Percentiles rank a stretch among this genome's conserved stretches.
phyloP scores from a whole-genome alignment of 176 grass and related monocot genomes.

The Elaeis guineensis region DNA sequence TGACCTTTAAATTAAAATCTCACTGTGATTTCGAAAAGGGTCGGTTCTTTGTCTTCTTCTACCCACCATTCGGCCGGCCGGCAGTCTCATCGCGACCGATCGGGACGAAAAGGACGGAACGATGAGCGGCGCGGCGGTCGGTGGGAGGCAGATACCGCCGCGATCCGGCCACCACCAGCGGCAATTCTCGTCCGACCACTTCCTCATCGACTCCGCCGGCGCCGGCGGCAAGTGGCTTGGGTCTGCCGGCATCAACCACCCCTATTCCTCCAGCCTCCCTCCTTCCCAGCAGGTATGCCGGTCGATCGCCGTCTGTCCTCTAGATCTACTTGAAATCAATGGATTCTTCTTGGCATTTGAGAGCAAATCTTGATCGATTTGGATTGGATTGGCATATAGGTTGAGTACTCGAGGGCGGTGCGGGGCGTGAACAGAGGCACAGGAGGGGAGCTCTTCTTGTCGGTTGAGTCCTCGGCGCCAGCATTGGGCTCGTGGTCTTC shows the following conservation, averaged over 20 bases:
- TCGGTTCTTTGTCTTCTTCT: too few species aligned
- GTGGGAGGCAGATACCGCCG: slow-evolving; percentile 22
- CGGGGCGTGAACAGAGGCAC: slow-evolving; percentile 42
- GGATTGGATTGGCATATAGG: not conserved
- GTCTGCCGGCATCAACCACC: not conserved
- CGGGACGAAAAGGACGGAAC: not conserved
- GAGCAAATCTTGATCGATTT: too few species aligned
- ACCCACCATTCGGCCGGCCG: too few species aligned
- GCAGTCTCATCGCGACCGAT: too few species aligned
- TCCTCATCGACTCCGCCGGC: slow-evolving; percentile 52
- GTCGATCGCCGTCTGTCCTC: not conserved
- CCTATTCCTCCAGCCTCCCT: not conserved
- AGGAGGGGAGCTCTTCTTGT: slow-evolving; percentile 63
- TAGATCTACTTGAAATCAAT: slow-evolving; percentile 14
- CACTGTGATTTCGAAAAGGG: too few species aligned
- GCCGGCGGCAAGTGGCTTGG: slow-evolving; percentile 31
- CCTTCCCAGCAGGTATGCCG: slow-evolving; percentile 11
- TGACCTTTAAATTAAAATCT: too few species aligned
- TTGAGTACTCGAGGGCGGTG: slow-evolving; percentile 23
- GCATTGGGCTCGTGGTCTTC: slow-evolving; percentile 30
- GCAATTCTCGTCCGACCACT: slow-evolving; percentile 66
- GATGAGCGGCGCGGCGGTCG: slow-evolving; percentile 1
- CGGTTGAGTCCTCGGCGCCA: slow-evolving; percentile 66
- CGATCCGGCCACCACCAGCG: slow-evolving; percentile 30
- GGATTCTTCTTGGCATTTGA: not conserved